Evolutionary conservation across 306 rosid species (phyloP).

Genomic region (Delonix regia): DNA sequence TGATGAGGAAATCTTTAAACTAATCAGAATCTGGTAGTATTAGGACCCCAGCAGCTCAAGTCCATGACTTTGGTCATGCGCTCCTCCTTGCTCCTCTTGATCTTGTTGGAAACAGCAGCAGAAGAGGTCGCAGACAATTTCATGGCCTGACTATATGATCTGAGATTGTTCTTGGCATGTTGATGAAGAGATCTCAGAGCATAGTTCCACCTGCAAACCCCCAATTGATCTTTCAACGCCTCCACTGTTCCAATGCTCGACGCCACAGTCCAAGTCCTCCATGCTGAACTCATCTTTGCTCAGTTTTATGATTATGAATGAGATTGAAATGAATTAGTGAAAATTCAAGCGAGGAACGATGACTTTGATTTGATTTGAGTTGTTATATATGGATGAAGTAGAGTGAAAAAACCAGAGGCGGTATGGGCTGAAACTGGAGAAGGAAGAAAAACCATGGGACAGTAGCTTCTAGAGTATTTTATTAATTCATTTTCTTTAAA

Average conservation of each 20-base stretch:
- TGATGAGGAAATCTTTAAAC: not conserved
- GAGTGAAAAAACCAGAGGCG: too few relatives aligned
- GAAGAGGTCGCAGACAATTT: slow-evolving; percentile 45
- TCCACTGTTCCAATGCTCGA: slow-evolving; percentile 79
- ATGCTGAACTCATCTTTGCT: slow-evolving; percentile 42
- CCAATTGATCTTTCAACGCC: slow-evolving; percentile 72
- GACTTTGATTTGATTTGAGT: too few relatives aligned
- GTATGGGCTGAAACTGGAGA: too few relatives aligned
- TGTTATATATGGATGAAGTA: too few relatives aligned
- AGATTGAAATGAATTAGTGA: not conserved
- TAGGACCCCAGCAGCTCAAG: slow-evolving; percentile 69
- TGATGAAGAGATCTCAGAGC: slow-evolving; percentile 58
- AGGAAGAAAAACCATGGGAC: too few relatives aligned
- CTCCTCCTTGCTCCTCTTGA: slow-evolving; percentile 50
- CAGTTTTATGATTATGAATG: not conserved
- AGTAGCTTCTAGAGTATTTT: too few relatives aligned
- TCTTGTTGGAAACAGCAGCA: slow-evolving; percentile 42
- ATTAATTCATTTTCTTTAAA: too few relatives aligned
- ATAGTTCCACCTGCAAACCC: slow-evolving; percentile 75
- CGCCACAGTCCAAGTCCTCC: slow-evolving; percentile 70
- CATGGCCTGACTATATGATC: slow-evolving; percentile 46
- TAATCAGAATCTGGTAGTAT: slow-evolving; percentile 58
- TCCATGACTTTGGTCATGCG: slow-evolving; percentile 49
- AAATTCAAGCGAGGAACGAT: not conserved
- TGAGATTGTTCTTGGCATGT: slow-evolving; percentile 54